Percentiles rank a stretch among this genome's conserved stretches.
Evolutionary conservation across 106 monocot species (phyloP).

Genomic region (Hemerocallis citrina): DNA sequence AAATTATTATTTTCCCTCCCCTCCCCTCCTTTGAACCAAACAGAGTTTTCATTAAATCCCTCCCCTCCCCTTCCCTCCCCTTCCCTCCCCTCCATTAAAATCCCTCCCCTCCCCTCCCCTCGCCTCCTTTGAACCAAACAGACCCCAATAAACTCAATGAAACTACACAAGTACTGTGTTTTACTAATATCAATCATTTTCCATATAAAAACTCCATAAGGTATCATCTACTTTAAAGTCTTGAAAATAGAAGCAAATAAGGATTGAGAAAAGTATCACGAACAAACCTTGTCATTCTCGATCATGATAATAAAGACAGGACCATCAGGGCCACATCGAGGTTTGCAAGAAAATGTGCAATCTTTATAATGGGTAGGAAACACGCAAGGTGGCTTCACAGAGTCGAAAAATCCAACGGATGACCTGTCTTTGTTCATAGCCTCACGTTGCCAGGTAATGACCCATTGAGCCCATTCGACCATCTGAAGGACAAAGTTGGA

Average conservation of each 20-base stretch:
- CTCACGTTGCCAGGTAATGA: constrained; percentile 47
- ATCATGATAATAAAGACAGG: constrained; percentile 37
- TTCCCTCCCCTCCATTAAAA: too few species aligned
- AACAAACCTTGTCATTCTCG: constrained; percentile 43
- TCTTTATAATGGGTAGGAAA: constrained; percentile 28
- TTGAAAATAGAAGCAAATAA: too few species aligned
- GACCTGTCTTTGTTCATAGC: constrained; percentile 16
- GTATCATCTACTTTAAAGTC: too few species aligned
- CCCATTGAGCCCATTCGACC: constrained; percentile 61
- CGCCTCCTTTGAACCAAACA: neutral
- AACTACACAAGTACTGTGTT: too few species aligned
- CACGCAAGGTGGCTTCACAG: constrained; percentile 24
- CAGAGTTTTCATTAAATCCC: too few species aligned
- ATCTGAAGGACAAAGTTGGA: constrained; percentile 38
- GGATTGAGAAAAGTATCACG: neutral
- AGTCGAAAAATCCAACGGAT: constrained; percentile 5
- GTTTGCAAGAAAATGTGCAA: constrained; percentile 31
- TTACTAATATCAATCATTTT: too few species aligned
- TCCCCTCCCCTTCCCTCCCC: too few species aligned
- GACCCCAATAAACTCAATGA: too few species aligned
- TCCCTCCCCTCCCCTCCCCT: too few species aligned
- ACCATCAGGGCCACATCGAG: constrained; percentile 16
- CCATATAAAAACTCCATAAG: too few species aligned
- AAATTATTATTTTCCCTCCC: too few species aligned
- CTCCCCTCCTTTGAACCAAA: too few species aligned